A percentile compares a stretch with the other conserved stretches of the same genome.
These are phyloP conservation scores for Zhuliangozyma blackwelliae DNA, from an alignment of 1,139 yeast genomes.

Conservation along the genomic window DNA sequence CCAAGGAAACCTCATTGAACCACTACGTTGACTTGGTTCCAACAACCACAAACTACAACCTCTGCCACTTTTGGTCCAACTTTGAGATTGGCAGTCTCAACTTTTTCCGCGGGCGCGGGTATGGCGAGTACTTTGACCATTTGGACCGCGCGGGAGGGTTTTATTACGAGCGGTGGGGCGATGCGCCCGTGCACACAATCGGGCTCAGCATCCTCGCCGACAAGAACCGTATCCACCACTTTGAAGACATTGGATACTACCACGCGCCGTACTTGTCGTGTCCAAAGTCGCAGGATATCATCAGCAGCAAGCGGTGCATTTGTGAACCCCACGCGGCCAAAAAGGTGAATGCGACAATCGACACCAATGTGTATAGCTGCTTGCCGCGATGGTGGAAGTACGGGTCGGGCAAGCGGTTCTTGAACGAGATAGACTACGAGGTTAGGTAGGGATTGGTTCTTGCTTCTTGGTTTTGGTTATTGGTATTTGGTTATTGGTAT, in stretches of 20 bases:
- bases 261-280: conserved; percentile 84
- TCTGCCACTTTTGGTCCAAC: conserved; percentile 95
- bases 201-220: conserved; percentile 68
- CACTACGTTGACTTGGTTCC: conserved; percentile 15
- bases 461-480: too few species aligned
- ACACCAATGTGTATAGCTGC: conserved; percentile 65
- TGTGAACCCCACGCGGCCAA: conserved; percentile 44
- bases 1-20: conserved; percentile 43
- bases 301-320: conserved; percentile 62
- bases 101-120: conserved; percentile 71
- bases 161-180: conserved; percentile 95
- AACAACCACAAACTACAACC: conserved; percentile 59
- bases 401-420: conserved; percentile 53
- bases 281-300: conserved; percentile 54
- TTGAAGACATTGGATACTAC: conserved; percentile 84
- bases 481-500: too few species aligned
- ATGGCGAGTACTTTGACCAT: conserved; percentile 63
- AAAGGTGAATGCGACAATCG: conserved; percentile 40
- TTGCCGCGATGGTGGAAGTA: conserved; percentile 82
- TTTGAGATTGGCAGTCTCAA: conserved; percentile 83
- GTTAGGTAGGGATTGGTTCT: background rate
- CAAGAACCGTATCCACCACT: conserved; percentile 70
- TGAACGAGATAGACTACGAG: conserved; percentile 32
- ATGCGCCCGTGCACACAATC: conserved; percentile 92
- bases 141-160: conserved; percentile 78